Evolutionary conservation across 306 rosid species (phyloP).

Genomic region (Spatholobus suberectus): DNA sequence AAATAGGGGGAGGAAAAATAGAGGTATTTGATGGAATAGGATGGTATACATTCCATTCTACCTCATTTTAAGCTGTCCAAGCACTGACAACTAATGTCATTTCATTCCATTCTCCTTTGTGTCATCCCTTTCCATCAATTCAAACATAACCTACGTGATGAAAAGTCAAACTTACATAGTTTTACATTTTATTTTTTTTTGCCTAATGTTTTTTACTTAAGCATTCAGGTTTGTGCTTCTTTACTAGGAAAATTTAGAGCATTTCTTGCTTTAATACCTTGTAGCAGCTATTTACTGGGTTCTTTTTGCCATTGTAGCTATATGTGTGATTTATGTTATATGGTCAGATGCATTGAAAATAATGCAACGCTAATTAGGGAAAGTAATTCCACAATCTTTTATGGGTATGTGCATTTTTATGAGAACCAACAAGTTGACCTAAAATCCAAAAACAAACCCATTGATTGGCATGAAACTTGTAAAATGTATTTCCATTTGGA

Average conservation of each 20-base stretch:
- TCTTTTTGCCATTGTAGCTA: conserved; percentile 83
- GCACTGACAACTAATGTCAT: neutral
- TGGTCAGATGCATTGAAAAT: neutral
- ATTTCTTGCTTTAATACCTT: conserved; percentile 81
- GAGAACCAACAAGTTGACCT: neutral
- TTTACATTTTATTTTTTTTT: neutral
- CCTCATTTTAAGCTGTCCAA: too few relatives aligned
- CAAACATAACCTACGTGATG: neutral
- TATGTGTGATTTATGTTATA: conserved; percentile 24
- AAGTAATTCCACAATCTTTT: neutral
- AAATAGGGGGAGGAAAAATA: too few relatives aligned
- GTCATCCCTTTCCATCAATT: neutral
- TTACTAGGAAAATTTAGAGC: conserved; percentile 85
- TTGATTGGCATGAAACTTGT: conserved; percentile 11
- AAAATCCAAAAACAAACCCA: neutral
- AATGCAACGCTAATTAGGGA: neutral
- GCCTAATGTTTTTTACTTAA: conserved; percentile 5
- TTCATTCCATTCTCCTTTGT: neutral
- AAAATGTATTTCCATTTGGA: conserved; percentile 1
- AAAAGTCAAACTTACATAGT: neutral
- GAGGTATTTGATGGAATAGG: too few relatives aligned
- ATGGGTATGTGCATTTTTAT: neutral
- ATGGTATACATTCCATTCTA: too few relatives aligned
- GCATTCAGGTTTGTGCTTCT: conserved; percentile 33
- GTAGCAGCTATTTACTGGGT: conserved; percentile 84